Evolutionary conservation across 1,284 basidiomycete species (phyloP).

Genomic region (Cronartium quercuum): DNA sequence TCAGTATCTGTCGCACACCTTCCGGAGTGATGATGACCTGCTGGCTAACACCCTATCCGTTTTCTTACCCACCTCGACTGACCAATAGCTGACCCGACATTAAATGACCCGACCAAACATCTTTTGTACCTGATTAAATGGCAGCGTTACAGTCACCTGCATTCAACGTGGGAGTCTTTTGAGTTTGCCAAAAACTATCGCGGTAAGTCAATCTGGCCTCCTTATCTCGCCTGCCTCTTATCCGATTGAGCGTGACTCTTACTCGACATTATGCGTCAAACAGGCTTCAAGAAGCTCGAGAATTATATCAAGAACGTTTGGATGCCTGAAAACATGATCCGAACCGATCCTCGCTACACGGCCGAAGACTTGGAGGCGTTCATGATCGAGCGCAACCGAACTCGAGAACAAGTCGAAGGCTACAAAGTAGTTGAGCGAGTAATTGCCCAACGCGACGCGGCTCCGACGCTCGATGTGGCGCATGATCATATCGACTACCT

Average conservation of each 20-base stretch:
- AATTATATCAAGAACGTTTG: constrained; percentile 88
- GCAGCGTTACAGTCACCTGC: constrained; percentile 52
- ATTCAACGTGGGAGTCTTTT: constrained; percentile 41
- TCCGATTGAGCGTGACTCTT: neutral
- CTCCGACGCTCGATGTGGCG: constrained; percentile 57
- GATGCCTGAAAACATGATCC: constrained; percentile 64
- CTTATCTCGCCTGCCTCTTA: neutral
- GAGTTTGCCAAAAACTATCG: constrained; percentile 57
- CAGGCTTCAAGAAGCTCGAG: constrained; percentile 92
- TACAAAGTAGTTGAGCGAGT: constrained; percentile 90
- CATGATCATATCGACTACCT: constrained; percentile 69
- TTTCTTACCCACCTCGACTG: neutral
- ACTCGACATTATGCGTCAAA: neutral
- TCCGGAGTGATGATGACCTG: neutral
- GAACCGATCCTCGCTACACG: constrained; percentile 63
- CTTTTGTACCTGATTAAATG: constrained; percentile 53
- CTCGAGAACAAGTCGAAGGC: constrained; percentile 79
- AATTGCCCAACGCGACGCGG: constrained; percentile 69
- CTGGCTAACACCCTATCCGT: neutral
- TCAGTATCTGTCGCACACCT: constrained; percentile 25
- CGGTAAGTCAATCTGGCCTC: constrained; percentile 74
- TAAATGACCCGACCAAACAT: constrained; percentile 50
- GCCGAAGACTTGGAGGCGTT: constrained; percentile 80
- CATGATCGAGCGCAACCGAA: constrained; percentile 76
- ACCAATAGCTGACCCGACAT: constrained; percentile 45